A percentile compares a stretch with the other conserved stretches of the same genome.
Conservation (phyloP, 768 basidiomycete genomes). For the Boletus sp. region DNA sequence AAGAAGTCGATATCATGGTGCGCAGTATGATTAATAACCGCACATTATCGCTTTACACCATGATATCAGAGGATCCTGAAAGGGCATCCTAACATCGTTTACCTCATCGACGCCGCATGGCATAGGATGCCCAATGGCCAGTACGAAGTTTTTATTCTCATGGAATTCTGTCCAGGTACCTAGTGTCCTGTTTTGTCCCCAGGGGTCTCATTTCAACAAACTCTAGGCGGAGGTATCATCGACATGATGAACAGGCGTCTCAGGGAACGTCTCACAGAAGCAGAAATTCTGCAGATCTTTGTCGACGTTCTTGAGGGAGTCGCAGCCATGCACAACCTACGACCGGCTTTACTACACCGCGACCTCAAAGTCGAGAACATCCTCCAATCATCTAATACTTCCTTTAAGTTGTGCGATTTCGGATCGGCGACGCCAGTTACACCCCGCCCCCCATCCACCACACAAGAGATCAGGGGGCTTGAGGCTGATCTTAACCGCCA, state of each 20-base stretch:
- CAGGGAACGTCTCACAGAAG: constrained; percentile 89
- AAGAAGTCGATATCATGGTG: constrained; percentile 99
- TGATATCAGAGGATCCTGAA: constrained; percentile 73
- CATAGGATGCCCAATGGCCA: constrained; percentile 76
- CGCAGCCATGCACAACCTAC: constrained; percentile 92
- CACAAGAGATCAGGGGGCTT: constrained; percentile 79
- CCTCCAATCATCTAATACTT: constrained; percentile 76
- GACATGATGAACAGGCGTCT: constrained; percentile 99
- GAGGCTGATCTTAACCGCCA: constrained; percentile 92
- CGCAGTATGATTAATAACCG: constrained; percentile 21
- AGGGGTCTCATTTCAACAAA: constrained; percentile 9
- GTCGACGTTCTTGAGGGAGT: constrained; percentile 97
- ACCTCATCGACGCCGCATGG: constrained; percentile 95
- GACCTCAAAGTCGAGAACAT: constrained; percentile 99
- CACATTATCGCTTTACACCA: constrained; percentile 26
- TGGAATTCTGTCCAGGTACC: constrained; percentile 94
- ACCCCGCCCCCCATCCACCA: constrained; percentile 65
- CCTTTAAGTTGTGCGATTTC: constrained; percentile 97
- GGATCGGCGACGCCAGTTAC: constrained; percentile 84
- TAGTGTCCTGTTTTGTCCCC: background rate
- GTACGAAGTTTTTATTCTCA: constrained; percentile 96
- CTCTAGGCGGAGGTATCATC: constrained; percentile 91
- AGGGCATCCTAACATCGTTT: constrained; percentile 92
- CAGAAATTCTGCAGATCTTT: constrained; percentile 97
- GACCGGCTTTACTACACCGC: constrained; percentile 88